Base-by-base conservation (phyloP, 371 early-diverging fungal genomes). In the Rhizopus sp. region DNA sequence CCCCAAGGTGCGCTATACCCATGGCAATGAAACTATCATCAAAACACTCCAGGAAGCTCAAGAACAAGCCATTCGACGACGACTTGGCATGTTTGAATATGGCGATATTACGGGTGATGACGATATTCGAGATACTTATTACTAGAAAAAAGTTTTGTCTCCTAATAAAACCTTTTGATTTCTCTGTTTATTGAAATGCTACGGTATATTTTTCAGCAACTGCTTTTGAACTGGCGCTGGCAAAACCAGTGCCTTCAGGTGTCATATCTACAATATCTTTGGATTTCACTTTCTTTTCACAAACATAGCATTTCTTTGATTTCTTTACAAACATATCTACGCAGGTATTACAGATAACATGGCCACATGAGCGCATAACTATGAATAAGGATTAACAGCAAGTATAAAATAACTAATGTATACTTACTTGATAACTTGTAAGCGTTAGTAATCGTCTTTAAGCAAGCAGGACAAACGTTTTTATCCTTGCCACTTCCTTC, bases 161-260 rank as follows among this genome's bases (percentile, higher is more conserved):
- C 32, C 15, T 33, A 55, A 35, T 31, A 56, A 35, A 38, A 46
- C 34, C 32, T 10, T 15, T 5, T 29, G 17, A 7, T 46, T 41
- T 51, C 15, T 47, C 29, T 37, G 49, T 37, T 69, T 88, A 87
- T 66, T 91, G 90, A 34, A 94, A 91, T 3, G 93, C 91, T n/a
- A 89, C 77, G 54, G 77, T 89, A 57, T 86, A 88, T 60, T 83
- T 91, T 34, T 76, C 77, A 7, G 85, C 89, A 34, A 90, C 82
- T 39, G 89, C 92, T 52, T 83, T 76, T 9, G 89, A 92, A 32
- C 93, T 93, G 9, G 86, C 89, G 16, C 87, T 82, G 10, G 89
- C 81, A 73, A 89, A 95, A 8, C 93, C 95, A 4, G 95, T 91
- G 32, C 96, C 96, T 62, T 97, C 97, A 1, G 85, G 81, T 13